Evolutionary conservation across 768 basidiomycete genomes (phyloP).

Genomic region (Tubosaeta sp.): DNA sequence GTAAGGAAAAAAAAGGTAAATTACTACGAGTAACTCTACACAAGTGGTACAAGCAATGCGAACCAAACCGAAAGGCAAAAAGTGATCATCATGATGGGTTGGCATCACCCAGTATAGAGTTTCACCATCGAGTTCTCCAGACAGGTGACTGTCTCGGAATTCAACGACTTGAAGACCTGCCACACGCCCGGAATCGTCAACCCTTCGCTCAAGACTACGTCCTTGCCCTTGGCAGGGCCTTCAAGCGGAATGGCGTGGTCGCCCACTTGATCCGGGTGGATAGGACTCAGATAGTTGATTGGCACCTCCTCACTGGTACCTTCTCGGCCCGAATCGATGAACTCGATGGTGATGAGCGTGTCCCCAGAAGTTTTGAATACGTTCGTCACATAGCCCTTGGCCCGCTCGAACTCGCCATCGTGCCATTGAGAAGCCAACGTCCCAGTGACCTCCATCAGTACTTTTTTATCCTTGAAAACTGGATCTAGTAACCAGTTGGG

Average conservation of each 20-base stretch:
- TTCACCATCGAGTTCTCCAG: constrained; percentile 25
- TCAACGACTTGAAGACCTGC: constrained; percentile 20
- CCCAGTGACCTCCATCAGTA: constrained; percentile 26
- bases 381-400: constrained; percentile 26
- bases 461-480: constrained; percentile 24
- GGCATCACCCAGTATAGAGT: constrained; percentile 18
- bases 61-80: neutral
- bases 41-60: constrained; percentile 4
- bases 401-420: constrained; percentile 27
- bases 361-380: constrained; percentile 27
- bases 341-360: constrained; percentile 25
- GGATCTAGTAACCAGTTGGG: constrained; percentile 28
- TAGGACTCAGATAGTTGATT: constrained; percentile 39
- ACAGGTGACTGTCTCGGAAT: constrained; percentile 7
- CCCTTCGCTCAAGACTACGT: constrained; percentile 42
- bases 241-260: constrained; percentile 50
- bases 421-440: constrained; percentile 23
- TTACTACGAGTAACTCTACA: constrained; percentile 1
- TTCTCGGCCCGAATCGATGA: constrained; percentile 30
- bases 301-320: constrained; percentile 36
- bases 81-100: neutral
- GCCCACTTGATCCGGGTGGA: constrained; percentile 35
- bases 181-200: constrained; percentile 26
- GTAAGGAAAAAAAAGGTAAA: constrained; percentile 5
- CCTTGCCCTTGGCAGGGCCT: constrained; percentile 39